Conservation (phyloP, 495 filamentous ascomycete species). For the Astrocystis sublimbata region DNA sequence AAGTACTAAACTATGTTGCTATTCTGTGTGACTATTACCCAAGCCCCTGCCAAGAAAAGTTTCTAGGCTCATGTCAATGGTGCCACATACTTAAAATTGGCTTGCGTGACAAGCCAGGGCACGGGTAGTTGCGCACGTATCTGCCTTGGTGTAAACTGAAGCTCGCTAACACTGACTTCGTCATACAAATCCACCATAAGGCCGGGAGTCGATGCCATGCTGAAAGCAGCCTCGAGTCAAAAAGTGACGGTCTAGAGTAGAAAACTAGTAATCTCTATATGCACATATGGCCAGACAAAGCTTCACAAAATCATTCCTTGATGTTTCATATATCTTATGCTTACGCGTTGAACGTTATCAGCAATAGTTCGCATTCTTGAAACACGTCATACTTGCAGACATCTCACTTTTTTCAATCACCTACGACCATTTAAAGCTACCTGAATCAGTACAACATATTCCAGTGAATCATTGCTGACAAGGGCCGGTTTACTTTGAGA, state of each 20-base stretch:
- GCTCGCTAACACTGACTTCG: neutral
- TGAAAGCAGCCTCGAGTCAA: neutral
- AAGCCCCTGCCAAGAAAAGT: constrained; percentile 4
- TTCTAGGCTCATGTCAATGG: neutral
- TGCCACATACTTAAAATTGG: neutral
- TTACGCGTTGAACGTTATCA: too few relatives aligned
- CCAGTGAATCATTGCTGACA: too few relatives aligned
- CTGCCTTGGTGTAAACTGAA: neutral
- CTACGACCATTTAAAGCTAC: neutral
- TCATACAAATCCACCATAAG: neutral
- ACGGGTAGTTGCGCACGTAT: neutral
- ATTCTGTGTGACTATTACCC: neutral
- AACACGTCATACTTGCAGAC: neutral
- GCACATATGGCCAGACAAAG: neutral
- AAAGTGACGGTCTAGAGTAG: neutral
- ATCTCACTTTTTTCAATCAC: neutral
- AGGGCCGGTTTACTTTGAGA: neutral
- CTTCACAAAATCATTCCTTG: neutral
- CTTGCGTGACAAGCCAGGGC: neutral
- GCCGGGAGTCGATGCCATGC: neutral
- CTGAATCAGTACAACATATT: neutral
- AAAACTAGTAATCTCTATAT: neutral
- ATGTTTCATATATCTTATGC: neutral
- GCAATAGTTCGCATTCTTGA: neutral
- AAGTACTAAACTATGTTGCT: neutral